A percentile compares a stretch with the other conserved stretches of the same genome.
Evolutionary conservation across 306 rosid species (phyloP).

Genomic region (Prunus salicina): DNA sequence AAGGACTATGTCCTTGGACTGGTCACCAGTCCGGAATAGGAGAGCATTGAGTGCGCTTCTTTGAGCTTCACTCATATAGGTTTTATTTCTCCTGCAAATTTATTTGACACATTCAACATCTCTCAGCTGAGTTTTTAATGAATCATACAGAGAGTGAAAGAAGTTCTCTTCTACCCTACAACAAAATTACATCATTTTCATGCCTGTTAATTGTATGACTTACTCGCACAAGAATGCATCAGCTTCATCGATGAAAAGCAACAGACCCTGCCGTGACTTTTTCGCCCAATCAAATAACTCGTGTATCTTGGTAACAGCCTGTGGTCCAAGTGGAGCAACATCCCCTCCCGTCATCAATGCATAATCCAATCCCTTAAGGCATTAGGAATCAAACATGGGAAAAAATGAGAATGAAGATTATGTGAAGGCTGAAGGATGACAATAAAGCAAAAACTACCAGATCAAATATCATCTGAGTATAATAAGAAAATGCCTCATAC

Average conservation of each 20-base stretch:
- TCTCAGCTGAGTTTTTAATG: conserved; percentile 8
- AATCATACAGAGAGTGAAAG: neutral
- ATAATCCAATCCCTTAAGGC: conserved; percentile 77
- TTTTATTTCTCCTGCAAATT: conserved; percentile 86
- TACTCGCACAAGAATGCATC: conserved; percentile 99
- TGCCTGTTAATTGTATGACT: conserved; percentile 22
- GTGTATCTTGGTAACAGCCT: conserved; percentile 98
- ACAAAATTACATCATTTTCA: neutral
- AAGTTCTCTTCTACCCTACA: neutral
- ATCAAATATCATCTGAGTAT: neutral
- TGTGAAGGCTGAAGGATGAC: neutral
- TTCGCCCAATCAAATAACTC: conserved; percentile 95
- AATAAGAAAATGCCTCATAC: conserved; percentile 37
- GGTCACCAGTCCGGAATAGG: conserved; percentile 96
- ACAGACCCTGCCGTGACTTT: conserved; percentile 79
- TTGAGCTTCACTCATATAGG: conserved; percentile 99
- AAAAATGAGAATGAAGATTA: conserved; percentile 1
- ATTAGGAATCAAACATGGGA: conserved; percentile 5
- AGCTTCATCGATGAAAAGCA: conserved; percentile 98
- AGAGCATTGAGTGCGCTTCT: conserved; percentile 98
- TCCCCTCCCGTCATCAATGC: conserved; percentile 99
- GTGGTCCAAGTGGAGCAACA: conserved; percentile 94
- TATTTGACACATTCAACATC: conserved; percentile 22
- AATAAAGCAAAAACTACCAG: neutral
- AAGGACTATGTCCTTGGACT: conserved; percentile 95